Conservation (phyloP, 345 rosid genomes). For the Dipteronia sinensis region DNA sequence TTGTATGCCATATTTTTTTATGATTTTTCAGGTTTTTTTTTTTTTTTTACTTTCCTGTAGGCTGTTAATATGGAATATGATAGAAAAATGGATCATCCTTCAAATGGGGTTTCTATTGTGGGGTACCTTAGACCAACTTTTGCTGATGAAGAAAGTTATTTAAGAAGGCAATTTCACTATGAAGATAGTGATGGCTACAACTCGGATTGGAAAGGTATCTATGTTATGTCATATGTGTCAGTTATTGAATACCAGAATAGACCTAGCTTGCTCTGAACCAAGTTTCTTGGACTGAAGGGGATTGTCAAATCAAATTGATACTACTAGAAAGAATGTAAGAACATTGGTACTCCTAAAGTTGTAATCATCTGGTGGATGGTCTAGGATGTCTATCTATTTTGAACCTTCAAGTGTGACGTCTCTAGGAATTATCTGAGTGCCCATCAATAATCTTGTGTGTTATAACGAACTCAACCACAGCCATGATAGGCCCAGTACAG, state of each 20-base stretch:
- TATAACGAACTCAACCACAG: not conserved
- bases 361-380: not conserved
- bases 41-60: slow-evolving; percentile 39
- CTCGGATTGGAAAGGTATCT: slow-evolving; percentile 69
- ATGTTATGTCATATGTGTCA: slow-evolving; percentile 9
- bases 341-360: not conserved
- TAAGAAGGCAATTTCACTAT: slow-evolving; percentile 57
- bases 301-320: not conserved
- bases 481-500: not conserved
- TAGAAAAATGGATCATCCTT: slow-evolving; percentile 72
- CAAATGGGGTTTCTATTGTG: slow-evolving; percentile 85
- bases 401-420: not conserved
- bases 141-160: slow-evolving; percentile 72
- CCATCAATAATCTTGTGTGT: not conserved
- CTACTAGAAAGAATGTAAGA: not conserved
- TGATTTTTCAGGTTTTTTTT: slow-evolving; percentile 6
- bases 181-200: slow-evolving; percentile 61
- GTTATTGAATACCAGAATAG: not conserved
- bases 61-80: slow-evolving; percentile 56
- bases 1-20: not conserved
- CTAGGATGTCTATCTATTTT: not conserved
- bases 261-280: not conserved
- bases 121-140: slow-evolving; percentile 86
- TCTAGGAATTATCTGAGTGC: not conserved
- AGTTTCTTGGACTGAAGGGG: slow-evolving; percentile 1